Conservation (phyloP, 768 basidiomycete genomes). For the Peribolospora baueri region DNA sequence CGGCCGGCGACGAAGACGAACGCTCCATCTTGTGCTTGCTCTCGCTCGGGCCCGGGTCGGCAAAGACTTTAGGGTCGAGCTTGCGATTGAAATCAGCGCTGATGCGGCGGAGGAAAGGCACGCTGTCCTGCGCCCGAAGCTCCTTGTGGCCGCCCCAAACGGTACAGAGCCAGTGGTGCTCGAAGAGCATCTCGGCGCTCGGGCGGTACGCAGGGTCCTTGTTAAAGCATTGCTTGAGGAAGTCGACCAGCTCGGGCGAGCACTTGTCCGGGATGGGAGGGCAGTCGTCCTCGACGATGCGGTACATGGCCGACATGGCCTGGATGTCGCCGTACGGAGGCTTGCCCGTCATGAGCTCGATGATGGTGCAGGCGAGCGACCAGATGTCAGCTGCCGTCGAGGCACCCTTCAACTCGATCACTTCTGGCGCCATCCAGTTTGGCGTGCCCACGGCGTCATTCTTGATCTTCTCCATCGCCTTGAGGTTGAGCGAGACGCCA, state of each 20-base stretch:
- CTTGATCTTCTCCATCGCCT: slow-evolving; percentile 58
- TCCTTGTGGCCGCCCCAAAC: slow-evolving; percentile 61
- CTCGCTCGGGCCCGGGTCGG: slow-evolving; percentile 33
- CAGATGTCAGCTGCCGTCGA: slow-evolving; percentile 85
- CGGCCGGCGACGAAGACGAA: background rate
- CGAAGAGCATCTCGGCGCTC: slow-evolving; percentile 56
- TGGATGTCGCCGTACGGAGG: slow-evolving; percentile 72
- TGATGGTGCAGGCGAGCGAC: slow-evolving; percentile 83
- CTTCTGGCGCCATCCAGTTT: slow-evolving; percentile 99
- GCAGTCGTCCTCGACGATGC: slow-evolving; percentile 77
- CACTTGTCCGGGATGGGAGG: slow-evolving; percentile 64
- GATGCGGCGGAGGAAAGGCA: slow-evolving; percentile 79
- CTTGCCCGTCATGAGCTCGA: slow-evolving; percentile 73
- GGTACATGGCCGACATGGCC: slow-evolving; percentile 58
- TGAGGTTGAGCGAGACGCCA: slow-evolving; percentile 84
- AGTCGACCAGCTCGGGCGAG: slow-evolving; percentile 51
- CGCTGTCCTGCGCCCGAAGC: slow-evolving; percentile 73
- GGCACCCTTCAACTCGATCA: slow-evolving; percentile 82
- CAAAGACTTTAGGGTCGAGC: slow-evolving; percentile 5
- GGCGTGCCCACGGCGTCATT: slow-evolving; percentile 55
- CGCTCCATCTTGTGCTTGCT: background rate
- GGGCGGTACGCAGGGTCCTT: slow-evolving; percentile 71
- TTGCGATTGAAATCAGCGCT: slow-evolving; percentile 33
- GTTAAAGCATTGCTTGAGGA: slow-evolving; percentile 64
- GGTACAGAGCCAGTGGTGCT: slow-evolving; percentile 71